Conservation (phyloP, 805 yeast genomes). For the Nakazawaea sp. region DNA sequence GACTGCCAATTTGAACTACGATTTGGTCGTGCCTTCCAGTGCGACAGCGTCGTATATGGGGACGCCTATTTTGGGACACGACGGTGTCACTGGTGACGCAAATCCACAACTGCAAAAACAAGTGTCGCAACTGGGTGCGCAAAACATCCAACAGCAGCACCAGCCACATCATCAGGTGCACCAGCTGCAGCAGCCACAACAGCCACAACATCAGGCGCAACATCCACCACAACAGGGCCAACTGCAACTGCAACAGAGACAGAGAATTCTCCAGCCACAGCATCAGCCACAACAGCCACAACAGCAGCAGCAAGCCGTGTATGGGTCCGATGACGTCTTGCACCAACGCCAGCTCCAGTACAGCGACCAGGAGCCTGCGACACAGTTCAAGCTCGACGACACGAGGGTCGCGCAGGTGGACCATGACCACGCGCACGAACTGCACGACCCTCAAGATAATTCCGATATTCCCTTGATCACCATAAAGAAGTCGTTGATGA, state of each 20-base stretch:
- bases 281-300: conserved; percentile 1
- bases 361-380: too few species aligned
- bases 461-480: neutral
- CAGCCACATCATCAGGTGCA: neutral
- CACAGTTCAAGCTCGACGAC: neutral
- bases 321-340: too few species aligned
- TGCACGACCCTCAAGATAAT: neutral
- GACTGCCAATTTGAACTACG: too few species aligned
- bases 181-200: neutral
- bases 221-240: neutral
- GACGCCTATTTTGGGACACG: too few species aligned
- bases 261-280: neutral
- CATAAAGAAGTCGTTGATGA: conserved; percentile 19
- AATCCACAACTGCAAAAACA: neutral
- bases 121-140: too few species aligned
- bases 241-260: neutral
- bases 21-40: too few species aligned
- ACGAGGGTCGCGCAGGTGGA: neutral
- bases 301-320: conserved; percentile 2
- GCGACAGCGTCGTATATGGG: too few species aligned
- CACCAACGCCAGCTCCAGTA: too few species aligned
- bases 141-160: neutral
- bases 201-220: conserved; percentile 4
- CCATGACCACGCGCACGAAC: neutral
- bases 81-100: too few species aligned